These are phyloP conservation scores for Phytophthora aleatoria DNA, from an alignment of 352 stramenopile genomes.

Conservation along the genomic window DNA sequence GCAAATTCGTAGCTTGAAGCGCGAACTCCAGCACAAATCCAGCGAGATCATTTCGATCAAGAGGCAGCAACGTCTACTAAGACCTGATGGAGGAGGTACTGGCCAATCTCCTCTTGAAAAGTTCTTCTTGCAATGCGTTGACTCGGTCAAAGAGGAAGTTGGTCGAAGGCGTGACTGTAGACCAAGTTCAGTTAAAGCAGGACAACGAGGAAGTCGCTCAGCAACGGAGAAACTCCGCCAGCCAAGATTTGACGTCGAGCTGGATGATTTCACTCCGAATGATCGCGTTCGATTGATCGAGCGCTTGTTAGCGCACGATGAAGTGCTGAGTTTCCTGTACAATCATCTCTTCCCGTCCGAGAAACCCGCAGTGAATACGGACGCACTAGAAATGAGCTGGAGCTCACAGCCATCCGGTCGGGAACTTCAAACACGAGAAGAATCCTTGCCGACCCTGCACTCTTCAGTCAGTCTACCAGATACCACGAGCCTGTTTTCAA, in stretches of 20 bases:
- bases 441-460: slow-evolving; percentile 20
- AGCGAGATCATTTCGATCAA: slow-evolving; percentile 45
- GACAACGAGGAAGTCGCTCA: slow-evolving; percentile 12
- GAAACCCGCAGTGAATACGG: slow-evolving; percentile 4
- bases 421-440: slow-evolving; percentile 4
- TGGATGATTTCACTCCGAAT: slow-evolving; percentile 70
- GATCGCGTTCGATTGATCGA: slow-evolving; percentile 81
- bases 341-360: slow-evolving; percentile 72
- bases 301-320: slow-evolving; percentile 74
- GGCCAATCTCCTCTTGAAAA: slow-evolving; percentile 62
- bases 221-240: slow-evolving; percentile 19
- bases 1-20: slow-evolving; percentile 69
- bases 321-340: slow-evolving; percentile 80
- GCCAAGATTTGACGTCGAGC: slow-evolving; percentile 39
- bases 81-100: slow-evolving; percentile 31
- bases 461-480: slow-evolving; percentile 32
- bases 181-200: not conserved
- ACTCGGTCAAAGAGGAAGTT: slow-evolving; percentile 83
- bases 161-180: slow-evolving; percentile 39
- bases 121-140: slow-evolving; percentile 85
- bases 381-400: slow-evolving; percentile 22
- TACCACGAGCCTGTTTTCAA: slow-evolving; percentile 24
- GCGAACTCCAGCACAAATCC: slow-evolving; percentile 69
- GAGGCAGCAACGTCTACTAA: slow-evolving; percentile 44
- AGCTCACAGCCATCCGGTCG: slow-evolving; percentile 12